Evolutionary conservation across 2,329 filamentous ascomycete genomes (phyloP), one percentile per base, ranked within the genome.

Genomic region (Fusarium sulawesiense): DNA sequence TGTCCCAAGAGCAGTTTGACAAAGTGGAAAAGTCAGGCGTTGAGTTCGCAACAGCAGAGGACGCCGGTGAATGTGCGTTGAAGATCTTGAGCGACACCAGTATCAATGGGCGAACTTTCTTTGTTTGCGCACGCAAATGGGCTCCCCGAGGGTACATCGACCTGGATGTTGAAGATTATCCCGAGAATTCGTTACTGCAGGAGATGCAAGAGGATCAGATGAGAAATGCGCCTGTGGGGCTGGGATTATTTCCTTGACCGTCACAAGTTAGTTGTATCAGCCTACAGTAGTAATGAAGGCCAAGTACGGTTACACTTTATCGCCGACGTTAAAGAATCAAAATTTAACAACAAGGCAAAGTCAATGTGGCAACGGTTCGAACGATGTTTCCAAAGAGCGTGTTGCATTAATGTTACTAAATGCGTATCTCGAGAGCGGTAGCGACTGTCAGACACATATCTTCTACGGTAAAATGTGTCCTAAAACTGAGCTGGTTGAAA

Each of bases 181-280:
- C 42, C 4, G 10, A 62, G 3, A 29, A 6, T 2, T 2, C 29
- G 1, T 14, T 63, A 6, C 20, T 63, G 7, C 60, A 48, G 6
- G 47, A 63, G 2, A 62, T 63, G 4, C 57, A 63, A 1, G 16
- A 37, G 11, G 57, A 62, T 11, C 60, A 62, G 20, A 62, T 62
- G 4, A 25, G 25, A 1, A 47, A 42, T 23, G 56, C 32, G 0
- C 47, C 47, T 0, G 60, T 42, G 12, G n/a, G 11, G 2, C n/a
- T 61, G 6, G 47, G 60, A 7, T 1, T 63, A 23, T 23, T 23
- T 23, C 21, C n/a, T n/a, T n/a, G n/a, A n/a, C n/a, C n/a, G n/a
- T n/a, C n/a, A n/a, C n/a, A n/a, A n/a, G n/a, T n/a, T n/a, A n/a
- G n/a, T n/a, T n/a, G n/a, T n/a, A n/a, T n/a, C n/a, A n/a, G n/a